Base-by-base conservation (phyloP, 2,329 filamentous ascomycete species). In the Ascosphaera acerosa region DNA sequence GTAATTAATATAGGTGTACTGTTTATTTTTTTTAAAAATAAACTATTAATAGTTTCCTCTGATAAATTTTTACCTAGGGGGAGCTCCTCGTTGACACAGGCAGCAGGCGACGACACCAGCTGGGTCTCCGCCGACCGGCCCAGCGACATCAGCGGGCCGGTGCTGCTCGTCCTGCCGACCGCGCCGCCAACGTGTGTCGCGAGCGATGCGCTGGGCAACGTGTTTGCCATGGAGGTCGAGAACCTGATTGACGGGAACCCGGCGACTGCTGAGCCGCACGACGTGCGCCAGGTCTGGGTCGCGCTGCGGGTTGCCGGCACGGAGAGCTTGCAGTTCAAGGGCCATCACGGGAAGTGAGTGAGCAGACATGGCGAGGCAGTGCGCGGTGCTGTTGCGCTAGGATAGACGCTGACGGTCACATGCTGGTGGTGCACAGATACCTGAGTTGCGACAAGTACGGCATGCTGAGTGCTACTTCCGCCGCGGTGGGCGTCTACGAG, bases 231-330 rank as follows among this genome's bases (percentile, higher is more conserved):
- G 41, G 57, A 62, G 10, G 57, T 97, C 31, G 80, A 90, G 57
- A 92, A 94, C 47, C 72, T 91, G 20, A 65, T 91, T 36, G 82
- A 92, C 34, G 70, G 61, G 16, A 75, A 90, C 46, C 66, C 77
- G 3, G 51, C 62, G n/a, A 91, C 70, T 4, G 80, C 84, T 6
- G 87, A 97, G 54, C 87, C 87, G 31, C 82, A 92, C 51, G 82
- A 94, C 49, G 82, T 94, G 36, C 63, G 84, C 36, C 82, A 92
- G 56, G 87, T 97, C 10, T 97, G 84, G 77, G 68, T 94, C 39
- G 80, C 77, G 36, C 90, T 76, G 42, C 66, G 65, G 40, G 72
- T 92, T 9, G 66, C 73, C 1, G 84, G 84, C 3, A 84, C 76
- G 1, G 77, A 89, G 38, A 62, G 64, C 19, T 73, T 78, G 41